Conservation (phyloP, 345 rosid genomes). For the Firmiana major region DNA sequence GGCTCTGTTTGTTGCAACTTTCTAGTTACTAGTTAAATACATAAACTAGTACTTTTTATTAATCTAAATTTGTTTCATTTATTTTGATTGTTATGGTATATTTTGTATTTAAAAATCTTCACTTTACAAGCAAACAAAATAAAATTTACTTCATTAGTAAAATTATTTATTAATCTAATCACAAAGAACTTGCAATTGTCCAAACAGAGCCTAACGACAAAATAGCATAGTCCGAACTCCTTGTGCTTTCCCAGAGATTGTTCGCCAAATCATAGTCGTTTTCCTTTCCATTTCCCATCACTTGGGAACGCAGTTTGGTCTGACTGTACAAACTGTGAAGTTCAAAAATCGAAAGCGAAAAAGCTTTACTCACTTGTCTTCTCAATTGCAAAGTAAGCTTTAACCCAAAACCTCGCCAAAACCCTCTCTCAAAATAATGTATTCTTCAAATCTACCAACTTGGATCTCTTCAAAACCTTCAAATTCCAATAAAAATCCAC, state of each 20-base stretch:
- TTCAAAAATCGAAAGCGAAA: background rate
- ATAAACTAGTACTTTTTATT: background rate
- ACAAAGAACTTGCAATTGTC: background rate
- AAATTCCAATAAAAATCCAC: constrained; percentile 9
- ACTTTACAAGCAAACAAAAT: too few species aligned
- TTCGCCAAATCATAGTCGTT: background rate
- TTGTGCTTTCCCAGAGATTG: too few species aligned
- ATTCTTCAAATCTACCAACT: constrained; percentile 27
- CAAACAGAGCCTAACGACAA: background rate
- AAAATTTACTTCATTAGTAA: too few species aligned
- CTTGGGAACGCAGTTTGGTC: background rate
- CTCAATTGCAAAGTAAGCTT: background rate
- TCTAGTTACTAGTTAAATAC: background rate
- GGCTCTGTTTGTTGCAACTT: background rate
- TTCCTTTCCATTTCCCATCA: background rate
- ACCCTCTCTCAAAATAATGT: constrained; percentile 22
- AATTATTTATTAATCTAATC: too few species aligned
- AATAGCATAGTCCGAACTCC: too few species aligned
- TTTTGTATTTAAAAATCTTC: too few species aligned
- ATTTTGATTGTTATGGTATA: too few species aligned
- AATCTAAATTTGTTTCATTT: too few species aligned
- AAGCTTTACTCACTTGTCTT: background rate
- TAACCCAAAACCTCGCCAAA: background rate
- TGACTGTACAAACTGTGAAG: background rate
- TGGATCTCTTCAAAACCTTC: constrained; percentile 31